Evolutionary conservation across 2,329 filamentous ascomycete genomes (phyloP).

Genomic region (Acrocalymma vagum): DNA sequence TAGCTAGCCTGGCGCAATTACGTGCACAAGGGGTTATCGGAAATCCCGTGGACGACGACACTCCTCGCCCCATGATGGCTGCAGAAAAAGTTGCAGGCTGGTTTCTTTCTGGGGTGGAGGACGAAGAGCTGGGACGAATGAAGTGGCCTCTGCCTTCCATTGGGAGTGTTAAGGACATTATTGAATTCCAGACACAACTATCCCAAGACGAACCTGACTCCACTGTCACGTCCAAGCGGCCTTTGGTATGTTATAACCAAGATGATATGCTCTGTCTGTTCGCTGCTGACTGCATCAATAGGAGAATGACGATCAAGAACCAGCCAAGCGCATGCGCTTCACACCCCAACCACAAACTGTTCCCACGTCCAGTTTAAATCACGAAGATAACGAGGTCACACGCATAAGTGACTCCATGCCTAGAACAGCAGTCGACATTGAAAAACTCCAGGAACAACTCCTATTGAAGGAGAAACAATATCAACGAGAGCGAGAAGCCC

Average conservation of each 20-base stretch:
- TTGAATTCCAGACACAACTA: conserved; percentile 38
- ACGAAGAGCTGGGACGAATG: conserved; percentile 6
- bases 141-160: conserved; percentile 43
- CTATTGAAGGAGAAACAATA: conserved; percentile 9
- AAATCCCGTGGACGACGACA: conserved; percentile 39
- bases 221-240: conserved; percentile 35
- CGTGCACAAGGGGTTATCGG: conserved; percentile 33
- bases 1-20: conserved; percentile 47
- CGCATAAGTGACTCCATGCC: conserved; percentile 54
- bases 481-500: conserved; percentile 14
- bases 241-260: conserved; percentile 25
- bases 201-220: conserved; percentile 23
- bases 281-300: conserved; percentile 12
- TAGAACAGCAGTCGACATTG: conserved; percentile 25
- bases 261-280: no score
- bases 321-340: conserved; percentile 44
- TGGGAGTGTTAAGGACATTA: conserved; percentile 37
- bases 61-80: conserved; percentile 28
- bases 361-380: conserved; percentile 9
- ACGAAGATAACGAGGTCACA: conserved; percentile 39
- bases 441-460: conserved; percentile 18
- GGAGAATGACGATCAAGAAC: conserved; percentile 30
- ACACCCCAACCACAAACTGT: conserved; percentile 35
- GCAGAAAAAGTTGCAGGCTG: conserved; percentile 36
- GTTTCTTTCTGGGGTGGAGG: conserved; percentile 23